Base-by-base conservation (phyloP, 1,284 basidiomycete genomes). In the Coniferiporia sulphurascens region DNA sequence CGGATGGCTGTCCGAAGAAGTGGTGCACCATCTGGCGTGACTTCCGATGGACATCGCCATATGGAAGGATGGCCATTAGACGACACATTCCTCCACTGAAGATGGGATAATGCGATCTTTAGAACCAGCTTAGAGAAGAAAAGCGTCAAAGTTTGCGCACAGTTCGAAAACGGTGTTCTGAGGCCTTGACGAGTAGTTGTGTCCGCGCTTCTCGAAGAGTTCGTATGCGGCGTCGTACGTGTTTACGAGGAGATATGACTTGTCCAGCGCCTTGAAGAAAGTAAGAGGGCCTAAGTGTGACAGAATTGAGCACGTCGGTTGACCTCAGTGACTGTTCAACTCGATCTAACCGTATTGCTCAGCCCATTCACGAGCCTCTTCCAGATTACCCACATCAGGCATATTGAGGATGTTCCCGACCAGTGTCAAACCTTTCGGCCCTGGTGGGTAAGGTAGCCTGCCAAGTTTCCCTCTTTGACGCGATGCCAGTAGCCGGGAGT, bases 21-120 rank as follows among this genome's bases (percentile, higher is more conserved):
- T 64, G 61, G 41, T 69, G 63, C 17, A 70, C 64, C 8, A 63
- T 36, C 56, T 63, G 64, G n/a, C 67, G 63, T 36, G 66, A 59
- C 34, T 52, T 56, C 19, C 67, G 55, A 64, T 68, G 68, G 35
- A 51, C 48, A 4, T 66, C 61, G n/a, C 66, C 66, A 43, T 71
- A 69, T 1, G n/a, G n/a, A n/a, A n/a, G n/a, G n/a, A n/a, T n/a
- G n/a, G n/a, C n/a, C n/a, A n/a, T n/a, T n/a, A n/a, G n/a, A n/a
- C n/a, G n/a, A n/a, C n/a, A n/a, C n/a, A n/a, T n/a, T n/a, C n/a
- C n/a, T n/a, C n/a, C n/a, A n/a, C n/a, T n/a, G n/a, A n/a, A n/a
- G n/a, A n/a, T n/a, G n/a, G n/a, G n/a, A n/a, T n/a, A n/a, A n/a
- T n/a, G n/a, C n/a, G n/a, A n/a, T n/a, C n/a, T n/a, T n/a, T n/a